Conservation (phyloP, 306 rosid species). For the Inga oerstediana region DNA sequence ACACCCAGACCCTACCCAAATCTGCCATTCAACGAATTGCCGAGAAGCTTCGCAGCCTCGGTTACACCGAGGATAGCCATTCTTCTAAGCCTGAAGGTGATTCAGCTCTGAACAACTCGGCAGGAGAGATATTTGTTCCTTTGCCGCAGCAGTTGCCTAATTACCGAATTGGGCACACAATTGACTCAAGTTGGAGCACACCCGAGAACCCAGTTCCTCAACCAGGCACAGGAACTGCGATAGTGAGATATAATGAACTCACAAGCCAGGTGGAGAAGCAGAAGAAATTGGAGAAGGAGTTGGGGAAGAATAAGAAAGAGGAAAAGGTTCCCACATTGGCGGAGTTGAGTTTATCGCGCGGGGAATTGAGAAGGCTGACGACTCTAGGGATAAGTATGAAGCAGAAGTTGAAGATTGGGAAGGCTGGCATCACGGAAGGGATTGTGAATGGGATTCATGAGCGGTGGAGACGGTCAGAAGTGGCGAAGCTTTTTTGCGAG, state of each 20-base stretch:
- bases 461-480: conserved; percentile 75
- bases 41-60: conserved; percentile 86
- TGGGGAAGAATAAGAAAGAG: conserved; percentile 31
- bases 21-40: conserved; percentile 92
- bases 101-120: conserved; percentile 20
- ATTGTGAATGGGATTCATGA: conserved; percentile 89
- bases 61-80: conserved; percentile 54
- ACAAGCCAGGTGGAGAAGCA: conserved; percentile 45
- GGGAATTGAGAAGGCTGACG: conserved; percentile 65
- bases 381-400: conserved; percentile 51
- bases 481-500: conserved; percentile 76
- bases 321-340: conserved; percentile 74
- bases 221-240: conserved; percentile 63
- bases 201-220: conserved; percentile 77
- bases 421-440: conserved; percentile 92
- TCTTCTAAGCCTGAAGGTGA: neutral
- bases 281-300: conserved; percentile 37
- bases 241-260: conserved; percentile 50
- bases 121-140: conserved; percentile 81
- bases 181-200: conserved; percentile 81
- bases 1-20: conserved; percentile 48
- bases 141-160: conserved; percentile 60
- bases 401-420: conserved; percentile 78
- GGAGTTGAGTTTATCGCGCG: conserved; percentile 65
- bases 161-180: conserved; percentile 71